Evolutionary conservation across 2,329 filamentous ascomycete species (phyloP).

Genomic region (Macrophomina phaseolina): DNA sequence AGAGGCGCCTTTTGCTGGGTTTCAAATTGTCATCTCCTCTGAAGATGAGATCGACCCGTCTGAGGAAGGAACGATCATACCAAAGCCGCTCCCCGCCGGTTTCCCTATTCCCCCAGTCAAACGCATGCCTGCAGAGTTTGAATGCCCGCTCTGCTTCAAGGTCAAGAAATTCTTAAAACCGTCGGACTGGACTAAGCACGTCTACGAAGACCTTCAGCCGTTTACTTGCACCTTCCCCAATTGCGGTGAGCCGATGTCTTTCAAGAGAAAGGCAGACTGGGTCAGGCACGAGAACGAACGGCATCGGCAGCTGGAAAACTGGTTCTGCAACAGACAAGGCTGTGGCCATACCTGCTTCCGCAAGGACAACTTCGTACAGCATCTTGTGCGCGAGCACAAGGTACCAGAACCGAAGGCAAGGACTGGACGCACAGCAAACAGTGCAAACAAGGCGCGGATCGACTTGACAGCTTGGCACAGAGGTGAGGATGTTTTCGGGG

Average conservation of each 20-base stretch:
- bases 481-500: not conserved
- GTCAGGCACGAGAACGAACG: constrained; percentile 92
- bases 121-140: constrained; percentile 82
- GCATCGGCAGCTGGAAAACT: constrained; percentile 89
- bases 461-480: not conserved
- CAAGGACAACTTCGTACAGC: constrained; percentile 91
- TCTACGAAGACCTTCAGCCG: constrained; percentile 90
- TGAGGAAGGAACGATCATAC: constrained; percentile 68
- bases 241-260: constrained; percentile 85
- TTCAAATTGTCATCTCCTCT: constrained; percentile 60
- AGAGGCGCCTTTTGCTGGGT: constrained; percentile 61
- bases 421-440: constrained; percentile 54
- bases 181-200: constrained; percentile 96
- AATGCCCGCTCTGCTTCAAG: constrained; percentile 86
- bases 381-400: constrained; percentile 90
- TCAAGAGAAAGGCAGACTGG: constrained; percentile 96
- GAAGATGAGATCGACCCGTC: constrained; percentile 70
- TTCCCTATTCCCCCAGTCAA: constrained; percentile 82
- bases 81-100: constrained; percentile 71
- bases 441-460: constrained; percentile 29
- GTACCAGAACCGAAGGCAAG: constrained; percentile 81
- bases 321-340: constrained; percentile 81
- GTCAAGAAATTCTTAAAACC: constrained; percentile 87
- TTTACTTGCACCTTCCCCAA: constrained; percentile 90
- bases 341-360: constrained; percentile 84